These are phyloP conservation scores for Cladosporium sp. DNA, from an alignment of 2,329 filamentous ascomycete species.

Conservation along the genomic window DNA sequence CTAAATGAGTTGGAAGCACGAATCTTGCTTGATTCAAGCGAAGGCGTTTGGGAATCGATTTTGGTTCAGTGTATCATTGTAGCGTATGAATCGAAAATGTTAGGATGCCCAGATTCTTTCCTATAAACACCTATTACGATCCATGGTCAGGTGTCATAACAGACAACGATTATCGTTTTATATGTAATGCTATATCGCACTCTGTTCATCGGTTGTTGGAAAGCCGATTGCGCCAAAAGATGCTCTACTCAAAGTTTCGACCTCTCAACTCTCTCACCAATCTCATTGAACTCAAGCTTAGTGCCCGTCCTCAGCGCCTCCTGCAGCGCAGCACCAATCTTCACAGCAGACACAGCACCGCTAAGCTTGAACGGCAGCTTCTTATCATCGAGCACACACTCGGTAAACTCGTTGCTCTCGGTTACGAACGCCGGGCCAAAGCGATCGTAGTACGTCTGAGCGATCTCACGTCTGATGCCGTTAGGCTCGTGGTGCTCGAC, in stretches of 20 bases:
- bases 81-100: too few species aligned
- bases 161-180: too few species aligned
- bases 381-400: constrained; percentile 33
- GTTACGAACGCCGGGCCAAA: constrained; percentile 39
- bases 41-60: too few species aligned
- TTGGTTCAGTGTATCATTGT: too few species aligned
- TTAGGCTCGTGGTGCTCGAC: constrained; percentile 31
- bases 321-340: constrained; percentile 49
- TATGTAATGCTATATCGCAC: too few species aligned
- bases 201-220: too few species aligned
- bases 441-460: constrained; percentile 36
- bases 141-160: too few species aligned
- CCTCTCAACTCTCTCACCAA: constrained; percentile 16
- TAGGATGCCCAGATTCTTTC: too few species aligned
- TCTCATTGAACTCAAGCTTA: constrained; percentile 47
- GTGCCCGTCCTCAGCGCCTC: constrained; percentile 52
- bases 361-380: constrained; percentile 34
- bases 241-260: neutral
- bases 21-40: too few species aligned
- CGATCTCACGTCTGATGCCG: constrained; percentile 36
- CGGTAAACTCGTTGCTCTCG: constrained; percentile 39
- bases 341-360: constrained; percentile 32
- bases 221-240: too few species aligned
- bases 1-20: neutral
- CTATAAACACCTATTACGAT: too few species aligned